Evolutionary conservation across 1,284 basidiomycete genomes (phyloP), one percentile per base, ranked within the genome.

Genomic region (Pseudozyma tsukubaensis): DNA sequence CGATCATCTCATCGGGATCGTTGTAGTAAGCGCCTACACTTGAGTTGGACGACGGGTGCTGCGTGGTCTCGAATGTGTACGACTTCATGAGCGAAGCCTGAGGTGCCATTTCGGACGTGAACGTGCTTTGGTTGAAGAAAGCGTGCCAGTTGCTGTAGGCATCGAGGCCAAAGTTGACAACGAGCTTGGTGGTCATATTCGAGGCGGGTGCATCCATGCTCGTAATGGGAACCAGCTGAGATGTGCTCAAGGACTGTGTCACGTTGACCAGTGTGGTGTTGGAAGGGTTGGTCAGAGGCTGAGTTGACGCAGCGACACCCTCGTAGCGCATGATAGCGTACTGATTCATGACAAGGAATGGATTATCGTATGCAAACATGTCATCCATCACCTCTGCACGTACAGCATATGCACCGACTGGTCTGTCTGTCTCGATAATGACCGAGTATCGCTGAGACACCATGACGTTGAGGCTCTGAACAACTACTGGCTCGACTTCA

Each of bases 391-490:
- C 81, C 80, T 75, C 82, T 58, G 58, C 80, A 14, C 75, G 74
- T 18, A 79, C 84, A 48, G 62, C 84, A 50, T 60, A 85, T 19
- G 64, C 81, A 37, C 44, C 80, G 48, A 50, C 54, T 34, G 71
- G 50, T 10, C 59, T 48, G 39, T 74, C 66, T 7, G 73, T 69
- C 40, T 64, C 69, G 29, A 88, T 71, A n/a, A 88, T 78, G 48
- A 88, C 87, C 34, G 86, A 86, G 71, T 88, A 88, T 19, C 87
- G 78, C 77, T 88, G 88, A 7, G 86, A 87, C 18, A 87, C 84
- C 47, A 86, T 85, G 50, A 88, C 58, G 12, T 80, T 83, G 45
- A 88, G 70, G 24, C 85, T 83, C 8, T 85, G 70, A 12, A 87
- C 86, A 1, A 73, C 61, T 40, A 85, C 72, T 2, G 87, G 87